Evolutionary conservation across 129 eudicot genomes (phyloP).

Genomic region (Rutidosis leptorrhynchoides): DNA sequence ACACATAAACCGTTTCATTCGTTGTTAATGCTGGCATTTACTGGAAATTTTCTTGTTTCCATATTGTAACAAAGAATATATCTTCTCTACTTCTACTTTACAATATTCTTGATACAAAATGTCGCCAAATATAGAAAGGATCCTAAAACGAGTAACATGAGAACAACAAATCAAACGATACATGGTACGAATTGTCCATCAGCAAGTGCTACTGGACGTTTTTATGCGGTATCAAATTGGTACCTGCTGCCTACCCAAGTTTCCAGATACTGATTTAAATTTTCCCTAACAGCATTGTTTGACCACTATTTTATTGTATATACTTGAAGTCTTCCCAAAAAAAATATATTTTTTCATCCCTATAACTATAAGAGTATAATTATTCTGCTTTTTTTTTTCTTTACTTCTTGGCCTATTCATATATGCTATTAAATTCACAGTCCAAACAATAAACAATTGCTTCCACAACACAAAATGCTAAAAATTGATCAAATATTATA

Average conservation of each 20-base stretch:
- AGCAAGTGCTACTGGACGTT: conserved; percentile 1
- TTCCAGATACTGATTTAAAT: conserved; percentile 22
- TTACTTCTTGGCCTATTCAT: conserved; percentile 23
- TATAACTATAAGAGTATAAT: too few relatives aligned
- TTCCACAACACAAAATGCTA: conserved; percentile 24
- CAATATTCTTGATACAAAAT: conserved; percentile 12
- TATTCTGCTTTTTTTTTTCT: conserved; percentile 5
- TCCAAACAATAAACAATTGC: conserved; percentile 15
- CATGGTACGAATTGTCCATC: conserved; percentile 3
- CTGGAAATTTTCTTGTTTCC: conserved; percentile 27
- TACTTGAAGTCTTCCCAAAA: background rate
- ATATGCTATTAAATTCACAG: conserved; percentile 3
- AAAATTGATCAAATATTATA: conserved; percentile 14
- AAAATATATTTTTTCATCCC: background rate
- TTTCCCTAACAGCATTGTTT: conserved; percentile 14
- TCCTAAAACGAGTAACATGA: conserved; percentile 2
- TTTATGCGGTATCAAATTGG: conserved; percentile 15
- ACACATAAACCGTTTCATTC: conserved; percentile 10
- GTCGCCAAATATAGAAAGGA: background rate
- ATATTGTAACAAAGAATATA: conserved; percentile 21
- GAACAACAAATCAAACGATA: background rate
- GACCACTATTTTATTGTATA: conserved; percentile 28
- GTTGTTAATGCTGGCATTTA: conserved; percentile 21
- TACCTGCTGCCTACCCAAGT: conserved; percentile 6
- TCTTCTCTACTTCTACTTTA: background rate